Base-by-base conservation (phyloP, 139 green algal genomes). In the Nannochloris sp. region DNA sequence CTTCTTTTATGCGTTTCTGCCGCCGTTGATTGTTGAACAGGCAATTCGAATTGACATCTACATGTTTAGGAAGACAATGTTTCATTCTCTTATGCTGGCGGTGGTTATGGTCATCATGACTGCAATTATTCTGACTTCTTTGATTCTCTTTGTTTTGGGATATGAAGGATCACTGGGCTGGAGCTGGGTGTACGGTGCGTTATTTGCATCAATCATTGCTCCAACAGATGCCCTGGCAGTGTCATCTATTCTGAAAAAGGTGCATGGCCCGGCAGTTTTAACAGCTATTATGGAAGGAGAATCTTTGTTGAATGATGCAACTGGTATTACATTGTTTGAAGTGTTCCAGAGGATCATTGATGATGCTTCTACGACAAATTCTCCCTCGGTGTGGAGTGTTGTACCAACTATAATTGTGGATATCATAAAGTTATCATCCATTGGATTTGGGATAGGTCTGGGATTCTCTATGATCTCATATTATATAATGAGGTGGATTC, bases 1-100 rank as follows among this genome's bases (percentile, higher is more conserved):
- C 36, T 95, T 95, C 71, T 86, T 93, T 50, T 95, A 86, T 57
- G 76, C 90, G 29, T 96, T 96, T 65, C 74, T 96, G 64, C 89
- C 89, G 36, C 79, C 79, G 1, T 70, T 85, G 40, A 48, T 84
- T 14, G 59, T 84, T 36, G 79, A 85, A 29, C 49, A 61, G 8
- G 72, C 76, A 17, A 80, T 84, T 4, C 63, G 69, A 26, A 89
- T 96, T 5, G 88, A 96, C 67, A 93, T 87, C 51, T 96, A 87
- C 75, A 77, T 95, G 63, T 89, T 95, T 60, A 53, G 61, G 17
- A 78, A 78, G 64, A 56, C 72, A n/a, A 5, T 48, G 3, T 43
- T 85, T 2, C 77, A 88, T 62, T 68, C 84, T 4, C 59, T 90
- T 25, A 82, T 77, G 36, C 56, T 92, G 65, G 87, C 86, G 0